phyloP scores from a whole-genome alignment of 768 basidiomycete genomes.

The Tephrocybe sp. region DNA sequence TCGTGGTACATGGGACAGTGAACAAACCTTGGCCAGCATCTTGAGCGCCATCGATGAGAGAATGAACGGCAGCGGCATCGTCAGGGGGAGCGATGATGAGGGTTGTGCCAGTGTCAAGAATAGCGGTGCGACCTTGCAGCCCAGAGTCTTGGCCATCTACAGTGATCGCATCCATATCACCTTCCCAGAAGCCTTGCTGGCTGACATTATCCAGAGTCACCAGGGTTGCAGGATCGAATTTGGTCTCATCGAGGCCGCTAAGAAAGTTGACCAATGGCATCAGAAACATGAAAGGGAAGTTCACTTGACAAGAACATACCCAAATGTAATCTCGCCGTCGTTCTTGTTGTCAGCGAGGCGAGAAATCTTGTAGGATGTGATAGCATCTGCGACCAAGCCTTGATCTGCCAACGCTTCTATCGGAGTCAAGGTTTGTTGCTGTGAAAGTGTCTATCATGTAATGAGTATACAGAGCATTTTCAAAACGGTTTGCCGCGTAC shows the following conservation, averaged over 20 bases:
- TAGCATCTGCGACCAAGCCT: conserved; percentile 57
- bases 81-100: conserved; percentile 43
- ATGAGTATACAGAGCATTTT: conserved; percentile 3
- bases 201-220: conserved; percentile 64
- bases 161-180: conserved; percentile 51
- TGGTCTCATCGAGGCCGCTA: conserved; percentile 61
- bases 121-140: conserved; percentile 63
- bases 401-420: conserved; percentile 63
- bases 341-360: conserved; percentile 66
- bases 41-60: conserved; percentile 39
- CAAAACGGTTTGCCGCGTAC: conserved; percentile 31
- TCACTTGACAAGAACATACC: conserved; percentile 28
- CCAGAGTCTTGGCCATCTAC: conserved; percentile 54
- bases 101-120: conserved; percentile 64
- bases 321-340: conserved; percentile 82
- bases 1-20: conserved; percentile 49
- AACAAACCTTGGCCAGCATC: conserved; percentile 46
- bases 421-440: conserved; percentile 64
- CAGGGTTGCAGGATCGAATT: conserved; percentile 61
- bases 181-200: conserved; percentile 79
- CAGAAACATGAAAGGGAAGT: not conserved
- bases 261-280: not conserved
- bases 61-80: conserved; percentile 40
- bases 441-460: conserved; percentile 49
- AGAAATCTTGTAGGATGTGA: conserved; percentile 79